phyloP scores from a whole-genome alignment of 2,329 filamentous ascomycete genomes.

The Paracoccidioides lutzii region DNA sequence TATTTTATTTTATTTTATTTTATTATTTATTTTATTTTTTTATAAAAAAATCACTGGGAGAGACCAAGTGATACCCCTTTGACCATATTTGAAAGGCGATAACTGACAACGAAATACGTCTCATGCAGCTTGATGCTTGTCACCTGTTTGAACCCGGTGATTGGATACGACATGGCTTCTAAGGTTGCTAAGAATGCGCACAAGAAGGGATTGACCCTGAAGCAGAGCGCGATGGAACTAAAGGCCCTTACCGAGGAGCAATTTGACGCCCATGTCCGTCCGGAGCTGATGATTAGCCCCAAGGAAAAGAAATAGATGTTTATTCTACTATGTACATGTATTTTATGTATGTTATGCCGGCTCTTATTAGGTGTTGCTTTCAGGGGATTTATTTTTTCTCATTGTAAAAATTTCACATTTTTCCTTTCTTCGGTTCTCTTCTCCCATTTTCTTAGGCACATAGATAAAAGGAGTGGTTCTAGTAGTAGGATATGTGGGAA shows the following conservation, averaged over 20 bases:
- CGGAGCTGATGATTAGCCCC: slow-evolving; percentile 89
- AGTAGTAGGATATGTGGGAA: no score
- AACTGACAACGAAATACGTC: background rate
- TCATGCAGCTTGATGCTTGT: slow-evolving; percentile 77
- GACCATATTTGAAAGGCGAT: no score
- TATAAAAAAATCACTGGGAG: no score
- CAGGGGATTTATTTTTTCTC: no score
- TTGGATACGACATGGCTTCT: slow-evolving; percentile 93
- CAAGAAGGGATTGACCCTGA: slow-evolving; percentile 92
- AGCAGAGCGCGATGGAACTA: slow-evolving; percentile 87
- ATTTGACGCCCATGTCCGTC: slow-evolving; percentile 79
- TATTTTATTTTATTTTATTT: background rate
- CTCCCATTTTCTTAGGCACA: no score
- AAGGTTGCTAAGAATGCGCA: slow-evolving; percentile 98
- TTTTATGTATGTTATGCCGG: no score
- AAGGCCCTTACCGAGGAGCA: slow-evolving; percentile 77
- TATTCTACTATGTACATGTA: background rate
- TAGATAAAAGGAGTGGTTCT: no score
- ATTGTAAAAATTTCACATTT: no score
- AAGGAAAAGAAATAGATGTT: slow-evolving; percentile 47
- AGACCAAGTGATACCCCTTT: no score
- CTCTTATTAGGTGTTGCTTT: no score
- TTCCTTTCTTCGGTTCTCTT: no score
- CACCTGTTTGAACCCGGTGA: slow-evolving; percentile 93
- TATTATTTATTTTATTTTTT: background rate